phyloP scores from a whole-genome alignment of 805 yeast species.

The Cyberlindnera subsufficiens region DNA sequence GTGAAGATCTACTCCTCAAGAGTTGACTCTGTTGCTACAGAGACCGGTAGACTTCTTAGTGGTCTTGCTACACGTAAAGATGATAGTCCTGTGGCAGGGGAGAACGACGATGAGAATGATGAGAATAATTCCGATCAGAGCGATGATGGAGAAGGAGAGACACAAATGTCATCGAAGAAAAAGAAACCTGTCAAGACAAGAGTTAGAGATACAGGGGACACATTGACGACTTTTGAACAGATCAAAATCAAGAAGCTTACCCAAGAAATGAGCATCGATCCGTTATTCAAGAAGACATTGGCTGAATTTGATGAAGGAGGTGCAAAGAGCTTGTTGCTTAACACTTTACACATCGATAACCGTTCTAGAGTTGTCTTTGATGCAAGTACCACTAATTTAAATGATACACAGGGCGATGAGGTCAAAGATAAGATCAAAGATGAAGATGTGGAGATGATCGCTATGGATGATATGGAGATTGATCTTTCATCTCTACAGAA shows the following conservation, averaged over 20 bases:
- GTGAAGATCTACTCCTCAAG: conserved; percentile 88
- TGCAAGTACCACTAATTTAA: conserved; percentile 17
- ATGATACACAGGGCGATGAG: conserved; percentile 8
- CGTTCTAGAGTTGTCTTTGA: conserved; percentile 60
- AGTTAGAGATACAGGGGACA: conserved; percentile 31
- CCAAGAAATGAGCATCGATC: conserved; percentile 63
- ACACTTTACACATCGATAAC: conserved; percentile 50
- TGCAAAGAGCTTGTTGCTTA: conserved; percentile 60
- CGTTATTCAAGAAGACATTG: conserved; percentile 66
- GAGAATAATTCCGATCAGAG: conserved; percentile 23
- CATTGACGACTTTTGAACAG: conserved; percentile 44
- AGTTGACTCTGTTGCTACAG: conserved; percentile 87
- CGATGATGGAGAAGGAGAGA: conserved; percentile 12
- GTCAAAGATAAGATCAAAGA: conserved; percentile 23
- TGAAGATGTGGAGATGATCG: conserved; percentile 18
- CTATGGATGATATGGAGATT: conserved; percentile 9
- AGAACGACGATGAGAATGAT: conserved; percentile 15
- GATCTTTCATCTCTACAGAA: conserved; percentile 7
- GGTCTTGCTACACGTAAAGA: conserved; percentile 53
- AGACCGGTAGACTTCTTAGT: conserved; percentile 77
- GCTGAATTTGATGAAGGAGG: conserved; percentile 84
- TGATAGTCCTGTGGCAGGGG: conserved; percentile 16
- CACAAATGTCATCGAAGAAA: conserved; percentile 19
- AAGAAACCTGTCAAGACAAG: conserved; percentile 24
- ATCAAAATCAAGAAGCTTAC: conserved; percentile 52